Conservation (phyloP, 202 grass and related monocot species). For the Digitaria exilis region DNA sequence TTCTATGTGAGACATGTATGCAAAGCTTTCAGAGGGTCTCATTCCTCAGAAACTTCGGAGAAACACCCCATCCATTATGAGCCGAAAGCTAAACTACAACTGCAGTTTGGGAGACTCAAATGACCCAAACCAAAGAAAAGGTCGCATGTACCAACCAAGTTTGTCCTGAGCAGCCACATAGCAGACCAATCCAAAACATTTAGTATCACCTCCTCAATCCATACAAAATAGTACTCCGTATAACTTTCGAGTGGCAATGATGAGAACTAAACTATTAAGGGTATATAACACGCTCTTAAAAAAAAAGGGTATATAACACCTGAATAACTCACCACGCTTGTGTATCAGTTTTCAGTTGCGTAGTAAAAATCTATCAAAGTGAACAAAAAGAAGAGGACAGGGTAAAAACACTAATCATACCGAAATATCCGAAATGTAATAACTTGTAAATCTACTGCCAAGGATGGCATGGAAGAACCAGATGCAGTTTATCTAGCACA, state of each 20-base stretch:
- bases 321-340: background rate
- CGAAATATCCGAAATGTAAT: background rate
- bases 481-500: background rate
- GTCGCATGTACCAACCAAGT: background rate
- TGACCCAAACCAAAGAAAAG: constrained; percentile 4
- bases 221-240: background rate
- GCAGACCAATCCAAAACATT: background rate
- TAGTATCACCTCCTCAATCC: background rate
- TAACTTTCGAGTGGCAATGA: background rate
- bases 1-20: background rate
- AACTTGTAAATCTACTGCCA: background rate
- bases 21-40: background rate
- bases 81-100: background rate
- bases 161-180: constrained; percentile 9
- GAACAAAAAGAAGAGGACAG: background rate
- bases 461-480: background rate
- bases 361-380: background rate
- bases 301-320: background rate
- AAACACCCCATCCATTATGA: background rate
- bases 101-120: background rate
- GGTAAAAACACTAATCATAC: background rate
- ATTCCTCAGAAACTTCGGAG: background rate
- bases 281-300: too few relatives aligned
- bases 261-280: background rate
- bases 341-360: background rate